Evolutionary conservation across 2,329 filamentous ascomycete species (phyloP).

Genomic region (Neofusicoccum sp.): DNA sequence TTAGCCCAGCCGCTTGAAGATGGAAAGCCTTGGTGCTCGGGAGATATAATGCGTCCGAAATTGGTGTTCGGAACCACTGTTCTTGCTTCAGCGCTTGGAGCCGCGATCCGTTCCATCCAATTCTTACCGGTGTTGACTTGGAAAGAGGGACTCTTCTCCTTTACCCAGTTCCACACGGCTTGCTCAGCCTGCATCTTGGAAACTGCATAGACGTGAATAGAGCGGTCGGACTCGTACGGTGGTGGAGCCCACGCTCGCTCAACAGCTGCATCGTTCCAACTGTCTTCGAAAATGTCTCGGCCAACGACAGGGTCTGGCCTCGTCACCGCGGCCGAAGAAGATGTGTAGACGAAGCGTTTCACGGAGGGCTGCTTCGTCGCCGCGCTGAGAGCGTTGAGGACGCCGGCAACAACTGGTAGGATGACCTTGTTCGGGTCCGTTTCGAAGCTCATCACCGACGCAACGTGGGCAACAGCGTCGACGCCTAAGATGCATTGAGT

Average conservation of each 20-base stretch:
- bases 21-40: neutral
- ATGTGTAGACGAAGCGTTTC: neutral
- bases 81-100: too few species aligned
- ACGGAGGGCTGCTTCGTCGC: neutral
- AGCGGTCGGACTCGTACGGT: conserved; percentile 7
- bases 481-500: neutral
- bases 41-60: neutral
- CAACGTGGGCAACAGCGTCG: neutral
- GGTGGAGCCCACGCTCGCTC: neutral
- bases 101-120: too few species aligned
- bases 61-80: too few species aligned
- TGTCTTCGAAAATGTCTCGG: neutral
- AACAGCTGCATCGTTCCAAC: neutral
- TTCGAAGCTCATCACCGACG: neutral
- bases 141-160: conserved; percentile 45
- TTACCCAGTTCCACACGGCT: conserved; percentile 47
- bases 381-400: neutral
- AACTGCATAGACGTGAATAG: conserved; percentile 42
- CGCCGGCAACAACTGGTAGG: neutral
- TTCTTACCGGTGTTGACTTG: conserved; percentile 34
- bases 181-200: conserved; percentile 49
- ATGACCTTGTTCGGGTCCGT: neutral
- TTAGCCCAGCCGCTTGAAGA: too few species aligned
- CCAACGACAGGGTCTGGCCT: neutral
- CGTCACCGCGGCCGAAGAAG: neutral